These are phyloP conservation scores for Phyllosticta citrichinensis DNA, from an alignment of 2,329 filamentous ascomycete species.

Conservation along the genomic window DNA sequence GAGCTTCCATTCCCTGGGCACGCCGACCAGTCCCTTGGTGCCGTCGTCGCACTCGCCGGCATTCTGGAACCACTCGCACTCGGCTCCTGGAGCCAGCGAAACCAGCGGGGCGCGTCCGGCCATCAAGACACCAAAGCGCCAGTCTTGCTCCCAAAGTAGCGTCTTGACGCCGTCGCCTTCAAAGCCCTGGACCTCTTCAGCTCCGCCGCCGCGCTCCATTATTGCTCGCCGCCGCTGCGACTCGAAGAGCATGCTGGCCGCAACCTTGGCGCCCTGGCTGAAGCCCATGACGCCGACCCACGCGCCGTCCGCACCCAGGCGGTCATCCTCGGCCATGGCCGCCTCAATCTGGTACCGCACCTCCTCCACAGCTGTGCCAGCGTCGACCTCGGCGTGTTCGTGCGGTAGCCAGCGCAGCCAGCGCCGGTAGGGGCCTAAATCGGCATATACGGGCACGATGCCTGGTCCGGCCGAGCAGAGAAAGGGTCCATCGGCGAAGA, in stretches of 20 bases:
- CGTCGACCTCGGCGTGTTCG: slow-evolving; percentile 42
- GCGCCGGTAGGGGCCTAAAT: slow-evolving; percentile 54
- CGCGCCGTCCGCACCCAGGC: slow-evolving; percentile 29
- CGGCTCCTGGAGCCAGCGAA: slow-evolving; percentile 28
- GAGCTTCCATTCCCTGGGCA: slow-evolving; percentile 35
- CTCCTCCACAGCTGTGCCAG: slow-evolving; percentile 37
- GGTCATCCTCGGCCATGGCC: slow-evolving; percentile 36
- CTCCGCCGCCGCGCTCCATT: slow-evolving; percentile 17
- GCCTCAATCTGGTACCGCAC: slow-evolving; percentile 35
- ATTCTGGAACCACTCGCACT: slow-evolving; percentile 29
- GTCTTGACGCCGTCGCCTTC: slow-evolving; percentile 18
- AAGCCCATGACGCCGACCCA: slow-evolving; percentile 44
- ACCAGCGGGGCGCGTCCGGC: slow-evolving; percentile 53
- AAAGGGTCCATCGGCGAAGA: slow-evolving; percentile 63
- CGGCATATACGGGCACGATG: slow-evolving; percentile 54
- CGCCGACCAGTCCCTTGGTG: slow-evolving; percentile 21
- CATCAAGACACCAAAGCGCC: slow-evolving; percentile 52
- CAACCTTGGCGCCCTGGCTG: slow-evolving; percentile 40
- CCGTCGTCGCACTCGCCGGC: slow-evolving; percentile 26
- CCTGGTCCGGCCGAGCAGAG: slow-evolving; percentile 51
- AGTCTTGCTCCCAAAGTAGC: slow-evolving; percentile 24
- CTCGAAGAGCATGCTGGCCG: slow-evolving; percentile 38
- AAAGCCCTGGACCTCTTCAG: slow-evolving; percentile 12
- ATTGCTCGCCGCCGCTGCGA: slow-evolving; percentile 45
- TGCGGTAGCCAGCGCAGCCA: slow-evolving; percentile 55